A percentile compares a stretch with the other conserved stretches of the same genome.
Conservation (phyloP, 306 rosid genomes). For the Fragaria ananassa region DNA sequence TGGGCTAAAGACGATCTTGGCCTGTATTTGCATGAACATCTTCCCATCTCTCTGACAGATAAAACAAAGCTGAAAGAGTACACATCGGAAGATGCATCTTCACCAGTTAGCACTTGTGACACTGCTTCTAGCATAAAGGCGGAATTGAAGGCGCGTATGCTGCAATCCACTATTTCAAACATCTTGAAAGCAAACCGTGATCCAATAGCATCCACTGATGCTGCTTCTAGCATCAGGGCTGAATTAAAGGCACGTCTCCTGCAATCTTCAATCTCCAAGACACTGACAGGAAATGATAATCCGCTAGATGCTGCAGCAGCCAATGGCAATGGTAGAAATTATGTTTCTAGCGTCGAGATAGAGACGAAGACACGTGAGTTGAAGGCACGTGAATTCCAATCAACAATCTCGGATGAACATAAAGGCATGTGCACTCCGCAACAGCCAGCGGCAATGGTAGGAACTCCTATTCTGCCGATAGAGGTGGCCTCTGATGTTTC, state of each 20-base stretch:
- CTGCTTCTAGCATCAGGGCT: background rate
- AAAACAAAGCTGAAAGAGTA: constrained; percentile 25
- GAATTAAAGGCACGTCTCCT: constrained; percentile 13
- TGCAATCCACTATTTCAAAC: constrained; percentile 24
- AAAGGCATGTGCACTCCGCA: constrained; percentile 6
- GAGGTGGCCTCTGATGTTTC: constrained; percentile 31
- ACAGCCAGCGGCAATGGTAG: constrained; percentile 5
- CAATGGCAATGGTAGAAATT: background rate
- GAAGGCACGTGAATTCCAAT: background rate
- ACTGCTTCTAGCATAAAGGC: constrained; percentile 24
- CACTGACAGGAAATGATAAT: background rate
- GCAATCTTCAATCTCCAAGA: constrained; percentile 5
- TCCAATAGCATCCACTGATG: constrained; percentile 3
- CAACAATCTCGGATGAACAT: constrained; percentile 9
- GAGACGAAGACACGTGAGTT: constrained; percentile 7
- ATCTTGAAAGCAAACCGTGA: constrained; percentile 19
- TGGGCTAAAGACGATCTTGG: constrained; percentile 77
- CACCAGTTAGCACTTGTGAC: background rate
- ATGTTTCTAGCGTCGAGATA: constrained; percentile 2
- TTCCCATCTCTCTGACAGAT: constrained; percentile 13
- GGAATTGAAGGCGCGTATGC: constrained; percentile 35
- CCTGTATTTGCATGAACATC: constrained; percentile 34
- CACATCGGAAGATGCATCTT: constrained; percentile 7
- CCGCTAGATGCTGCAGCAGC: constrained; percentile 7
- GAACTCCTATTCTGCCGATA: constrained; percentile 17